Base-by-base conservation (phyloP, 306 rosid species). In the Trichosanthes truncata region DNA sequence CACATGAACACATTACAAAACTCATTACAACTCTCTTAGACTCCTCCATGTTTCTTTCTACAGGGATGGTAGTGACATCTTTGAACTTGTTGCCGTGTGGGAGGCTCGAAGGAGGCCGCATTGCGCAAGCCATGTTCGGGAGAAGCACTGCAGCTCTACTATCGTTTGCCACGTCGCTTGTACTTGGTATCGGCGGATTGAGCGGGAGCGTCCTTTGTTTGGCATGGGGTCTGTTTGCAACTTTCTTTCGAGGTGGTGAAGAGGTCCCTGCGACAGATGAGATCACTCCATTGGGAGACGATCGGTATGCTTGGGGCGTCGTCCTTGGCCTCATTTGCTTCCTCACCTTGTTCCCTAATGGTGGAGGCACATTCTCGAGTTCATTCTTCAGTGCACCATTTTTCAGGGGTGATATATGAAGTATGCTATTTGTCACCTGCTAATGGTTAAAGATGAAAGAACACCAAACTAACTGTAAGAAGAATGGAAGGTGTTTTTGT, bases 11-110 rank as follows among this genome's bases (percentile, higher is more conserved):
- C 79, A 33, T 2, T 14, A 33, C 43, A 17, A 51, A 82, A 9
- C 21, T 15, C 20, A 74, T 75, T 4, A 25, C 65, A 75, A 75
- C 33, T 20, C 48, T 31, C 20, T n/a, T 76, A 33, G 20, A 53
- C 48, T 76, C 43, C n/a, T 76, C 68, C 49, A 55, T 76, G 52
- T 35, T n/a, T 56, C 51, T 18, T 80, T n/a, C n/a, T 75, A 78
- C 84, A 93, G 98, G 98, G 26, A 94, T 94, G 98, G 98, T 94
- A 82, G 97, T 92, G 84, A 94, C 98, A 14, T 89, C 98, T 53
- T 74, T 94, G 87, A 94, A 94, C 89, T 85, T 94, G 83, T 83
- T 94, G 71, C 97, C 96, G 1, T 87, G 92, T 81, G 98, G 98
- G 52, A 86, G 96, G 83, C 89, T 94, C 3, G 98, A 94, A 86